These are phyloP conservation scores for Quambalaria eucalypti DNA, from an alignment of 1,284 basidiomycete species.

Conservation along the genomic window DNA sequence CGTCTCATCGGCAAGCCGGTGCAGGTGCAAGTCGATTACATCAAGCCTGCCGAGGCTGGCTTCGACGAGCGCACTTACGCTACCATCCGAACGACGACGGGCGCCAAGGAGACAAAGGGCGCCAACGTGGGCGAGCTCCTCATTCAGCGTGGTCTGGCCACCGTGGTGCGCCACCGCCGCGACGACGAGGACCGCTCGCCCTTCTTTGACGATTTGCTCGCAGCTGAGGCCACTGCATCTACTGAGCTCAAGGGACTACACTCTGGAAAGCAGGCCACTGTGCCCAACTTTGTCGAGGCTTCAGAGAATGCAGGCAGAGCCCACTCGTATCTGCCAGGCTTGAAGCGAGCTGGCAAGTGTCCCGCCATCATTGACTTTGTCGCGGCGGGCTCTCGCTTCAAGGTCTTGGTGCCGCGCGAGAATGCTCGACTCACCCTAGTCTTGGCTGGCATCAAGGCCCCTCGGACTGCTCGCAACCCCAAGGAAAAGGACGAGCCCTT, in stretches of 20 bases:
- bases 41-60: slow-evolving; percentile 36
- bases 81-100: slow-evolving; percentile 22
- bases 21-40: slow-evolving; percentile 36
- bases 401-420: slow-evolving; percentile 35
- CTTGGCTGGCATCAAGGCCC: slow-evolving; percentile 47
- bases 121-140: slow-evolving; percentile 78
- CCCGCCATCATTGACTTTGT: slow-evolving; percentile 86
- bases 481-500: slow-evolving; percentile 83
- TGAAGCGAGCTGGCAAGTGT: slow-evolving; percentile 78
- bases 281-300: slow-evolving; percentile 69
- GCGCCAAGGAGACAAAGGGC: slow-evolving; percentile 21
- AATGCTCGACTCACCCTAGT: slow-evolving; percentile 37
- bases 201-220: slow-evolving; percentile 89
- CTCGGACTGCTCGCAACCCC: slow-evolving; percentile 53
- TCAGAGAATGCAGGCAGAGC: slow-evolving; percentile 51
- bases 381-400: slow-evolving; percentile 49
- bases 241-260: slow-evolving; percentile 78
- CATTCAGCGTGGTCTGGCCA: slow-evolving; percentile 83
- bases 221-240: slow-evolving; percentile 73
- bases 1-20: slow-evolving; percentile 33
- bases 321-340: slow-evolving; percentile 66
- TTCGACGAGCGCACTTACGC: slow-evolving; percentile 38
- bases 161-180: slow-evolving; percentile 75
- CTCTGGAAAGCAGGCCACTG: slow-evolving; percentile 72
- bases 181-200: slow-evolving; percentile 91